Conservation (phyloP, 148 eudicot genomes). For the Camellia lanceoleosa region DNA sequence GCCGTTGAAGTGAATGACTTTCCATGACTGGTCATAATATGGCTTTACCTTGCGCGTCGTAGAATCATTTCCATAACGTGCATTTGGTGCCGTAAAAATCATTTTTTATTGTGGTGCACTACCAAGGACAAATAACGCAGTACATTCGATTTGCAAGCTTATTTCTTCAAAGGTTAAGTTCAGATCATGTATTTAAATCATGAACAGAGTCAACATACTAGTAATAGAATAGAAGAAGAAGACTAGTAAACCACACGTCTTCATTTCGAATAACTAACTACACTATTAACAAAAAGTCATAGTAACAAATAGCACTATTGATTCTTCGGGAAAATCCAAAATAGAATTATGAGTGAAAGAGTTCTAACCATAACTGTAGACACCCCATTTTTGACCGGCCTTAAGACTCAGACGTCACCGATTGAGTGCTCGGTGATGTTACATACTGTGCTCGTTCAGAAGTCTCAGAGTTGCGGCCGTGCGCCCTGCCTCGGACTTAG, state of each 20-base stretch:
- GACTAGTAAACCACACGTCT: background rate
- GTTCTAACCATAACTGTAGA: background rate
- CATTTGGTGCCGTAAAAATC: too few species aligned
- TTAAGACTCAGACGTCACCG: too few species aligned
- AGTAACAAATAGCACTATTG: background rate
- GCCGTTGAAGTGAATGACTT: too few species aligned
- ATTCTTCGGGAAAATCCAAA: background rate
- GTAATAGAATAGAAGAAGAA: background rate
- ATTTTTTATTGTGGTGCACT: too few species aligned
- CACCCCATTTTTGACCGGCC: too few species aligned
- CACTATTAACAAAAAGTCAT: background rate
- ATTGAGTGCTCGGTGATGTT: too few species aligned
- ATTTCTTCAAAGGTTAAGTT: background rate
- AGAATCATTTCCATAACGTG: too few species aligned
- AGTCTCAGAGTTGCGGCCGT: too few species aligned
- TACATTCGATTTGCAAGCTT: background rate
- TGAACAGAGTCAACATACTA: background rate
- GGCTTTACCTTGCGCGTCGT: too few species aligned
- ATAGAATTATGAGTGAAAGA: background rate
- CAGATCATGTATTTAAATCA: background rate
- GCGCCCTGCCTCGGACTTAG: too few species aligned
- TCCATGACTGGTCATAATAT: too few species aligned
- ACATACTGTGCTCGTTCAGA: too few species aligned
- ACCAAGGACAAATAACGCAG: background rate
- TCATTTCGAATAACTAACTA: background rate